Conservation (phyloP, 2,329 filamentous ascomycete species). For the Aspergillus sp. region DNA sequence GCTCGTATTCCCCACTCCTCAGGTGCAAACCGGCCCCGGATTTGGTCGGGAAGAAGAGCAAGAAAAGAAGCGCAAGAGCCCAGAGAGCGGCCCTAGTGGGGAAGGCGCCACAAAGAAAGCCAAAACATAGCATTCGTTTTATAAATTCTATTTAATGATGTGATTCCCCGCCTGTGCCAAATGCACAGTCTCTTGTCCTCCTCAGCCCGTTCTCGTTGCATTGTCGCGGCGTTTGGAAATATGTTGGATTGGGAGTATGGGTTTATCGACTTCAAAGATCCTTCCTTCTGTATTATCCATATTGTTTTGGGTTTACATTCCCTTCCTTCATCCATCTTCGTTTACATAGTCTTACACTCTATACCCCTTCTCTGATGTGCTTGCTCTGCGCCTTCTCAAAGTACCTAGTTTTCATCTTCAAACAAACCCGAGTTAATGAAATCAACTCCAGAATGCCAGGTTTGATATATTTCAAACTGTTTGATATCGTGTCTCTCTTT, state of each 20-base stretch:
- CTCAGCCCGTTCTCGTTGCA: slow-evolving; percentile 16
- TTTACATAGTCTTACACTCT: slow-evolving; percentile 5
- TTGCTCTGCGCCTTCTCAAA: slow-evolving; percentile 1
- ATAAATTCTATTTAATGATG: neutral
- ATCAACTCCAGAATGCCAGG: neutral
- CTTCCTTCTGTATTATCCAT: neutral
- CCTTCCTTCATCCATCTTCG: slow-evolving; percentile 11
- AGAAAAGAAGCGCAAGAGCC: slow-evolving; percentile 47
- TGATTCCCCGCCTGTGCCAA: slow-evolving; percentile 7
- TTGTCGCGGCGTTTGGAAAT: slow-evolving; percentile 21
- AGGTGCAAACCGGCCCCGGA: slow-evolving; percentile 40
- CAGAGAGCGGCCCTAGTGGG: slow-evolving; percentile 36
- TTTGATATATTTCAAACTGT: neutral
- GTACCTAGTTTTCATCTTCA: slow-evolving; percentile 2
- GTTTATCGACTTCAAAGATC: slow-evolving; percentile 4
- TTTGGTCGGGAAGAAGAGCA: slow-evolving; percentile 44
- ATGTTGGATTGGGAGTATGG: slow-evolving; percentile 12
- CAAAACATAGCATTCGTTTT: slow-evolving; percentile 31
- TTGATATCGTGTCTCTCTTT: neutral
- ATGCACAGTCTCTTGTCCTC: slow-evolving; percentile 1
- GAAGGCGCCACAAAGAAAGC: slow-evolving; percentile 40
- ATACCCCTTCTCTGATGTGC: slow-evolving; percentile 15
- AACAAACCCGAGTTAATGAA: slow-evolving; percentile 1
- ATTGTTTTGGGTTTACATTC: slow-evolving; percentile 5
- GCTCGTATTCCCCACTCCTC: slow-evolving; percentile 85